Evolutionary conservation across 768 basidiomycete species (phyloP), one percentile per base, ranked within the genome.

Genomic region (Cystofilobasidium bisporidii): DNA sequence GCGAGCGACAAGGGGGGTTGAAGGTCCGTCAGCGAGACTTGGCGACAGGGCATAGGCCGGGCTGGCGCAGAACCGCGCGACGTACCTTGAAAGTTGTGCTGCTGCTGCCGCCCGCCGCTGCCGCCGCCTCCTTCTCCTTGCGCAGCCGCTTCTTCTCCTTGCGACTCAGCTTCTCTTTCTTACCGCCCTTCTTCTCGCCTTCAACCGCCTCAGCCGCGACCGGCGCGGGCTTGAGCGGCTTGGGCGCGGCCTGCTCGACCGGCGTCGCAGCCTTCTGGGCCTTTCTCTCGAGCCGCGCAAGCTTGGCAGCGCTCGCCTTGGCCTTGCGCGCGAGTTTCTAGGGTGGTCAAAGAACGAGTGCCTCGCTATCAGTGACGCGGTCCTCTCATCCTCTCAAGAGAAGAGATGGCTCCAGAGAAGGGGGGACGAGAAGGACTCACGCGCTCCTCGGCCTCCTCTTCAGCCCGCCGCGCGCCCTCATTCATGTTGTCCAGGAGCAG

Each of bases 401-500:
- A 38, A 10, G 62, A 38, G 26, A 41, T 3, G 32, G 30, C n/a
- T n/a, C n/a, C n/a, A 9, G 53, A 45, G n/a, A 28, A 45, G 22
- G 64, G 38, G 22, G 41, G 26, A 17, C 0, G 24, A 41, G 3
- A 55, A 36, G 15, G 59, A 61, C 61, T 28, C 40, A 33, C 66
- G 28, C 61, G 40, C 61, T 62, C 61, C 50, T 36, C 32, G 40
- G 30, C 36, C 28, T 62, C 66, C 47, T 62, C 61, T 53, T 62
- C 61, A 18, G 60, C 45, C 40, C 32, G 26, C 17, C 33, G 59
- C 36, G 59, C 24, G 22, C 4, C 9, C 59, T 61, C 60, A n/a
- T 50, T 58, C 59, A 68, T 62, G 50, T 32, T 48, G 12, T 68
- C 43, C 3, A 61, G 53, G 24, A 68, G 55, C 17, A 62, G 32